Percentiles rank a stretch among this genome's conserved stretches.
These are phyloP conservation scores for Alternaria ventricosa DNA, from an alignment of 2,329 filamentous ascomycete species.

Conservation along the genomic window DNA sequence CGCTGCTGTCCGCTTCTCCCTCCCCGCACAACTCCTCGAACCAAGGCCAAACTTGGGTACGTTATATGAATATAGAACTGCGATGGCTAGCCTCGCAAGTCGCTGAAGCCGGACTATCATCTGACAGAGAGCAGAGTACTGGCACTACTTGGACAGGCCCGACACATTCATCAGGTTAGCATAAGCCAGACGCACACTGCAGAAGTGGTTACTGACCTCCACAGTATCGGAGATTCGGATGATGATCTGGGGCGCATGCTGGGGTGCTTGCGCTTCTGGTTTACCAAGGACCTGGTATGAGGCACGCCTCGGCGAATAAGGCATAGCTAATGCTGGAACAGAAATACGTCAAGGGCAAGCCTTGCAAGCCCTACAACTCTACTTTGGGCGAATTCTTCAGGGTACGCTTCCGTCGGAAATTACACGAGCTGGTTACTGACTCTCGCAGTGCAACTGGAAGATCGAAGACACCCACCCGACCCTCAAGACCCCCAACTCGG, in stretches of 20 bases:
- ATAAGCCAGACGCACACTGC: not conserved
- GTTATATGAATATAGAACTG: conserved; percentile 22
- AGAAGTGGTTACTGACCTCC: conserved; percentile 44
- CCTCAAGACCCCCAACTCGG: conserved; percentile 56
- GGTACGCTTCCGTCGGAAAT: conserved; percentile 57
- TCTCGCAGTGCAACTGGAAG: conserved; percentile 86
- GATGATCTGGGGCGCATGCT: conserved; percentile 93
- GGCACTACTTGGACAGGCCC: conserved; percentile 95
- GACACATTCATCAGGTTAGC: conserved; percentile 78
- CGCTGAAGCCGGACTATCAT: conserved; percentile 5
- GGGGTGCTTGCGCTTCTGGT: conserved; percentile 94
- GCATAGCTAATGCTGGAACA: conserved; percentile 42
- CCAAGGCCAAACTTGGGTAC: conserved; percentile 87
- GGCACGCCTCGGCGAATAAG: not conserved
- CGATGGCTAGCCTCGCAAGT: not conserved
- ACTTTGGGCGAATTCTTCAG: conserved; percentile 96
- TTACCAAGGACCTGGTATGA: conserved; percentile 87
- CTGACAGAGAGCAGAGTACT: conserved; percentile 73
- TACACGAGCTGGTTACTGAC: conserved; percentile 19
- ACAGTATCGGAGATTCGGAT: conserved; percentile 82
- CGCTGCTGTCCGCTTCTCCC: conserved; percentile 91
- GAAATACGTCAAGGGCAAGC: conserved; percentile 98
- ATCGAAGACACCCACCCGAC: conserved; percentile 77
- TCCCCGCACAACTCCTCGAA: conserved; percentile 93
- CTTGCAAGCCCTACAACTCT: conserved; percentile 99